phyloP scores from a whole-genome alignment of 257 asterid genomes.

The Gentiana dahurica region DNA sequence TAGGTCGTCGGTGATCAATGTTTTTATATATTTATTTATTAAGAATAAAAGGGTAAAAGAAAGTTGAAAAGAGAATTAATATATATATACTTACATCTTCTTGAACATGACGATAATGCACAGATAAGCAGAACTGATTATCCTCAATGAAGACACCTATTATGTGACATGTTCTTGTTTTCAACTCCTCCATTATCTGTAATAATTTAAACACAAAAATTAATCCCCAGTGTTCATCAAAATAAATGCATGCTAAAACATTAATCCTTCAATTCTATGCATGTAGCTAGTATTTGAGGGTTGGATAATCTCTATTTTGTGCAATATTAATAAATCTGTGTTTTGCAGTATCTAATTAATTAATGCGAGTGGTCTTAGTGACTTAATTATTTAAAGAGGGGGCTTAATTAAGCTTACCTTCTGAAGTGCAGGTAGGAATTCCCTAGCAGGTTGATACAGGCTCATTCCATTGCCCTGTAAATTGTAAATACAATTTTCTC shows the following conservation, averaged over 20 bases:
- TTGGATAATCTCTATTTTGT: too few species aligned
- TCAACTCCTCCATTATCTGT: constrained; percentile 56
- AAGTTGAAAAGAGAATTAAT: not conserved
- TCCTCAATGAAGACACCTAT: constrained; percentile 73
- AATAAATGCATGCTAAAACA: too few species aligned
- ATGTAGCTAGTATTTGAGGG: too few species aligned
- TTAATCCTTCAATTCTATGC: too few species aligned
- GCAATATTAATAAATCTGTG: too few species aligned
- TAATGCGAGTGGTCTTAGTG: too few species aligned
- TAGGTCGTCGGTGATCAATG: too few species aligned
- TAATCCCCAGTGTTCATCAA: too few species aligned
- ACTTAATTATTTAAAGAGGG: not conserved
- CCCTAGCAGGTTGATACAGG: constrained; percentile 79
- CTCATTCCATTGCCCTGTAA: constrained; percentile 53
- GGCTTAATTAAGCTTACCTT: constrained; percentile 26
- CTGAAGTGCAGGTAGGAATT: constrained; percentile 46
- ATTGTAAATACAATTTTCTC: not conserved
- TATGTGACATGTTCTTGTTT: constrained; percentile 23
- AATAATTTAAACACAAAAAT: not conserved
- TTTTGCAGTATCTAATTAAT: too few species aligned
- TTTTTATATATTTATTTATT: not conserved
- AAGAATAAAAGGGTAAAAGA: not conserved
- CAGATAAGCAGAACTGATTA: constrained; percentile 71
- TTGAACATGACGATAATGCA: constrained; percentile 67
- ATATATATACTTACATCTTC: constrained; percentile 30